Evolutionary conservation across 441 rosid genomes (phyloP), one percentile per base, ranked within the genome.

Genomic region (Geranium incanum): DNA sequence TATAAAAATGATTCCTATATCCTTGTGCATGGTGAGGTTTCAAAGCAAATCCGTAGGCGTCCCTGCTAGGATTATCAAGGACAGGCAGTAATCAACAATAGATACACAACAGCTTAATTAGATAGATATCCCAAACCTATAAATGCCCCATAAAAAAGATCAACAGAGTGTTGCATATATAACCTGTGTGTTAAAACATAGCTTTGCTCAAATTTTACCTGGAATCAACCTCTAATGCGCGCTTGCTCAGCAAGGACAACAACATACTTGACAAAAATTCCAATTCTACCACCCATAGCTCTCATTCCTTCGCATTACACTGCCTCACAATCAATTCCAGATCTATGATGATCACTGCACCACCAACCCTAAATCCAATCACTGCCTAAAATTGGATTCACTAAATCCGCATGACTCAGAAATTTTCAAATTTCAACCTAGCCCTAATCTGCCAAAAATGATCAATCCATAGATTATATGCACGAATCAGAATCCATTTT

Each of bases 231-330:
- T 92, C 99, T 83, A 89, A 85, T 55, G 90, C 81, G 82, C 94
- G 97, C 77, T 83, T 87, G 83, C 96, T 92, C 89, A 92, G 83
- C 89, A 94, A 87, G 84, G 97, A 94, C 88, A 89, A 84, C 92
- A 92, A 84, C 97, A 92, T 94, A 82, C 81, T 91, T 87, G 78
- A 80, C 85, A 81, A 75, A 79, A n/a, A 81, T 75, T 64, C 66
- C 82, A 78, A 66, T 84, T 79, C 81, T 82, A 80, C 83, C 48
- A 73, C 91, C 91, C 94, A 90, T 90, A 76, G 77, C 83, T 82
- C 85, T 21, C 21, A 21, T 21, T 79, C 82, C 72, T 59, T 75
- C 66, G 37, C 77, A 74, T 77, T 45, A 74, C 74, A 80, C 78
- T 67, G 55, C 55, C 55, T 48, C 15, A 12, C 15, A 48, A 48